Evolutionary conservation across 1,139 yeast genomes (phyloP).

Genomic region (Nakaseomyces glabratus): DNA sequence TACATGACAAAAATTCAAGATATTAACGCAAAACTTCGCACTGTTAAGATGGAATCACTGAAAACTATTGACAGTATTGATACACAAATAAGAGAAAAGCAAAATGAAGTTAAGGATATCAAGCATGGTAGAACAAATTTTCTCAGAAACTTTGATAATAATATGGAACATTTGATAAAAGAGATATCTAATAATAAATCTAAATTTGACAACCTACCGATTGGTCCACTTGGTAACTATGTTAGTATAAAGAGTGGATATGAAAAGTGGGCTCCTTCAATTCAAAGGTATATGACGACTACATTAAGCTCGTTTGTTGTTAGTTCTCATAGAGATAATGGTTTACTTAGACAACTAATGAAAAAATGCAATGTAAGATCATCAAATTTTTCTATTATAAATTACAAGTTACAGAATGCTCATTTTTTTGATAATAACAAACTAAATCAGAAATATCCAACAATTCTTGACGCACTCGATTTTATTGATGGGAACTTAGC

Average conservation of each 20-base stretch:
- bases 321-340: constrained; percentile 51
- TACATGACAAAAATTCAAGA: constrained; percentile 18
- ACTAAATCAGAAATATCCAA: constrained; percentile 24
- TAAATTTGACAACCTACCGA: constrained; percentile 42
- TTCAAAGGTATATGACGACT: constrained; percentile 46
- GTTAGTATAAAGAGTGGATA: constrained; percentile 49
- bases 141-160: constrained; percentile 40
- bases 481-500: constrained; percentile 47
- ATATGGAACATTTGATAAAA: constrained; percentile 36
- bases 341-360: constrained; percentile 39
- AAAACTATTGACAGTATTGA: constrained; percentile 13
- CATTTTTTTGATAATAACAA: neutral
- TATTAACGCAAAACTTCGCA: constrained; percentile 14
- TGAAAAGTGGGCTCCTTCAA: constrained; percentile 50
- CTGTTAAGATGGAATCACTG: constrained; percentile 12
- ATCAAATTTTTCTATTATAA: constrained; percentile 36
- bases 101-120: constrained; percentile 15
- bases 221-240: constrained; percentile 78
- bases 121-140: constrained; percentile 21
- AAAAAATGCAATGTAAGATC: constrained; percentile 27
- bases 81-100: constrained; percentile 12
- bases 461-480: constrained; percentile 53
- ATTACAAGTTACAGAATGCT: constrained; percentile 39
- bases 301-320: constrained; percentile 62
- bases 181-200: constrained; percentile 34